Evolutionary conservation across 441 rosid genomes (phyloP).

Genomic region (Populus hybrid): DNA sequence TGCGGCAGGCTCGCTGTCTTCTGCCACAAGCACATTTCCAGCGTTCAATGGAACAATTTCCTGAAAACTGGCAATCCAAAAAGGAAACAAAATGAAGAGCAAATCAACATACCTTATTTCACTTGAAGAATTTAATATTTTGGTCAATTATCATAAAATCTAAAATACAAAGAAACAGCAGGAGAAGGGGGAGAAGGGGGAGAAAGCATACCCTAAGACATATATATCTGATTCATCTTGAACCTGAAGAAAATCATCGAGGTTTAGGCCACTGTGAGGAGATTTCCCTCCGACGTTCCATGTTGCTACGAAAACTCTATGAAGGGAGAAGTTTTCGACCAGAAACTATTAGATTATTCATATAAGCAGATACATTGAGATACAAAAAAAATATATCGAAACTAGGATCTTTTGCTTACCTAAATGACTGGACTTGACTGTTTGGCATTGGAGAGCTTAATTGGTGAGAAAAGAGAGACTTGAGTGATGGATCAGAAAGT

Average conservation of each 20-base stretch:
- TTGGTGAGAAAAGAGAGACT: slow-evolving; percentile 41
- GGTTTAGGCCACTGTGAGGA: slow-evolving; percentile 59
- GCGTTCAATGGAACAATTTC: slow-evolving; percentile 94
- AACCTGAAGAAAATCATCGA: slow-evolving; percentile 72
- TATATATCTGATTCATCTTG: slow-evolving; percentile 76
- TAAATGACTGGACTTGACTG: slow-evolving; percentile 47
- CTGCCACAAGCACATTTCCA: slow-evolving; percentile 81
- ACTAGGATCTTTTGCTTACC: slow-evolving; percentile 32
- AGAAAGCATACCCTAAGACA: slow-evolving; percentile 65
- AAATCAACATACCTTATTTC: background rate
- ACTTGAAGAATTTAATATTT: background rate
- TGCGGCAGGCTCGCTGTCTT: slow-evolving; percentile 42
- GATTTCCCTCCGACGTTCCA: slow-evolving; percentile 97
- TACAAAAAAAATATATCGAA: background rate
- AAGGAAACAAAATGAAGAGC: background rate
- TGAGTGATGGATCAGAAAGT: slow-evolving; percentile 35
- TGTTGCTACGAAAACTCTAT: slow-evolving; percentile 80
- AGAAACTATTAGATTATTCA: background rate
- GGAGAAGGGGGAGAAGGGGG: slow-evolving; percentile 1
- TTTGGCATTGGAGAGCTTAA: slow-evolving; percentile 38
- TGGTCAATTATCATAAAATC: background rate
- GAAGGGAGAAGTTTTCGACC: background rate
- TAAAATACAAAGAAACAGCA: background rate
- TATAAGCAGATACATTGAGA: background rate
- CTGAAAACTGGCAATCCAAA: slow-evolving; percentile 60